Base-by-base conservation (phyloP, 23 red algal genomes). In the Gracilaria caudata region DNA sequence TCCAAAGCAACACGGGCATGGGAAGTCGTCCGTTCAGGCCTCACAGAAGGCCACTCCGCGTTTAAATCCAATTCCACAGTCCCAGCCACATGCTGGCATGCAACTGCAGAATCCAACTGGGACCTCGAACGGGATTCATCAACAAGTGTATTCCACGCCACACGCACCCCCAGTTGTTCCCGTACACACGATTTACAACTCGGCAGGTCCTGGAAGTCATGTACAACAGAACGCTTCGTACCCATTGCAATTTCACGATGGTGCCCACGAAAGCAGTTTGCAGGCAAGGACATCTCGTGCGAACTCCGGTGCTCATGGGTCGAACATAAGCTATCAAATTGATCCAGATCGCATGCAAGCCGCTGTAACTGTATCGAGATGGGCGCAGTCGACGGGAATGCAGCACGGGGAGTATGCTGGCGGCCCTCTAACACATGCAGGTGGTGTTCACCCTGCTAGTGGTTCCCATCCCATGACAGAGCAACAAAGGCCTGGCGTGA, bases 331-430 rank as follows among this genome's bases (percentile, higher is more conserved):
- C 40, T 75, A 46, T 75, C 70, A 43, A 30, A 75, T 46, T 17
- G 70, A 75, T 38, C 70, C 70, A 75, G 70, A 75, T 49, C 37
- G 70, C 12, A 75, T 75, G 70, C 70, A 75, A 29, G 70, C 70
- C 21, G 70, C 70, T 12, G 43, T 75, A 5, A 28, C 70, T 23
- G 70, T 75, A 30, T 75, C 70, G 24, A 75, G 70, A 75, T 75
- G 70, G 70, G 33, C 70, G 28, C 70, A 75, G 33, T 49, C 70
- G 33, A 75, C 70, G 0, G 70, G 70, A 13, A 43, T 75, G 4
- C 70, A 75, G 40, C 70, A 75, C 24, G 70, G 70, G 10, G 70
- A 75, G 38, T 75, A 75, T 47, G 70, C 37, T 24, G 70, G 38
- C 21, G 70, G 70, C 35, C 70, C 70, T 11, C 19, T 75, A 49